Evolutionary conservation across 148 eudicot species (phyloP).

Genomic region (Mesembryanthemum crystallinum): DNA sequence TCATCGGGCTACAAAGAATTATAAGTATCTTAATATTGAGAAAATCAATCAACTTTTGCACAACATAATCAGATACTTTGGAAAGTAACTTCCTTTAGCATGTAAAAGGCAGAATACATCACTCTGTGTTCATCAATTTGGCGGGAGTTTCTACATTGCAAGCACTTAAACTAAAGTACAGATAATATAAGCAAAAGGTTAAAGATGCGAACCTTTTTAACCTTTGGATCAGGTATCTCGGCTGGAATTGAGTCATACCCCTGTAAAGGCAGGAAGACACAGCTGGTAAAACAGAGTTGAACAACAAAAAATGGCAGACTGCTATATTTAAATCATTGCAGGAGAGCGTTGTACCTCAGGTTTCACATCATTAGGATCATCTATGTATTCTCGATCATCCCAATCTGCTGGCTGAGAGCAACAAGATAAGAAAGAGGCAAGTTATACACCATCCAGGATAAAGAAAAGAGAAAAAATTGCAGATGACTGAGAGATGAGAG

Average conservation of each 20-base stretch:
- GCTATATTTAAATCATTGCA: background rate
- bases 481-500: background rate
- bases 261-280: conserved; percentile 24
- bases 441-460: background rate
- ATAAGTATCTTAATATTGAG: background rate
- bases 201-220: conserved; percentile 39
- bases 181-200: background rate
- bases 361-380: conserved; percentile 41
- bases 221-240: conserved; percentile 50
- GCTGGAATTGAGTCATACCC: conserved; percentile 47
- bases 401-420: conserved; percentile 39
- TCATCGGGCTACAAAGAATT: conserved; percentile 55
- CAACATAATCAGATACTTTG: background rate
- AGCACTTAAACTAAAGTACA: background rate
- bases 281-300: conserved; percentile 5
- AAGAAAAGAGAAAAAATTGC: background rate
- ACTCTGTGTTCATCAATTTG: background rate
- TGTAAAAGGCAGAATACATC: background rate
- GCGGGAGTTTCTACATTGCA: background rate
- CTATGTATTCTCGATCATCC: conserved; percentile 45
- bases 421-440: background rate
- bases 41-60: background rate
- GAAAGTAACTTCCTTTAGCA: background rate
- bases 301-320: background rate
- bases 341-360: conserved; percentile 37